Percentiles rank a stretch among this genome's conserved stretches.
Conservation (phyloP, 495 filamentous ascomycete genomes). For the Xylaria scruposa region DNA sequence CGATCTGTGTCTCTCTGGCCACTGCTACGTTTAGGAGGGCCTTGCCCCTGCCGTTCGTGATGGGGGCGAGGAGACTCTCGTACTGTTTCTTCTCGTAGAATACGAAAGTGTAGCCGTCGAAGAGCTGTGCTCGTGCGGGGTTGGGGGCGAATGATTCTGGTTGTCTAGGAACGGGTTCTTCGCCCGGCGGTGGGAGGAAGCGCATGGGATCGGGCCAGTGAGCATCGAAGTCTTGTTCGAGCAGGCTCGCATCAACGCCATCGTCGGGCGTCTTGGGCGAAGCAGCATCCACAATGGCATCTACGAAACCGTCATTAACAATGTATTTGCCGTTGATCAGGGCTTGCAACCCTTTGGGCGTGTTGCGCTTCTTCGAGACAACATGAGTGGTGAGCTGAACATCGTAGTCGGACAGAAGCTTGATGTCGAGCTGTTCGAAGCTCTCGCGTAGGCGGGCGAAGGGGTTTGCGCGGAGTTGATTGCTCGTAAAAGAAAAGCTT, state of each 20-base stretch:
- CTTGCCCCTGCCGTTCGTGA: conserved; percentile 84
- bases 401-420: conserved; percentile 75
- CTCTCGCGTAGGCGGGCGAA: conserved; percentile 66
- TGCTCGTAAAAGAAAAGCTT: conserved; percentile 81
- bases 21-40: conserved; percentile 68
- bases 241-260: conserved; percentile 59
- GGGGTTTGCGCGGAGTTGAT: conserved; percentile 73
- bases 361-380: conserved; percentile 88
- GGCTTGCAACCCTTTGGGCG: conserved; percentile 83
- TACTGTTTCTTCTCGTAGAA: conserved; percentile 84
- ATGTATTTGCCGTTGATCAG: conserved; percentile 83
- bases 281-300: conserved; percentile 73
- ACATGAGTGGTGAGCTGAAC: conserved; percentile 80
- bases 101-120: conserved; percentile 87
- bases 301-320: conserved; percentile 75
- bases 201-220: conserved; percentile 78
- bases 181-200: conserved; percentile 75
- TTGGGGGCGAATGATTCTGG: conserved; percentile 73
- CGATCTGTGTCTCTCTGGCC: conserved; percentile 70
- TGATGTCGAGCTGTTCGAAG: conserved; percentile 86
- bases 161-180: conserved; percentile 71
- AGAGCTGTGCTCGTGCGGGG: conserved; percentile 68
- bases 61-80: conserved; percentile 72
- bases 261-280: conserved; percentile 61
- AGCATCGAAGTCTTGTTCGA: conserved; percentile 85